Base-by-base conservation (phyloP, 2,329 filamentous ascomycete genomes). In the Shiraia sp. region DNA sequence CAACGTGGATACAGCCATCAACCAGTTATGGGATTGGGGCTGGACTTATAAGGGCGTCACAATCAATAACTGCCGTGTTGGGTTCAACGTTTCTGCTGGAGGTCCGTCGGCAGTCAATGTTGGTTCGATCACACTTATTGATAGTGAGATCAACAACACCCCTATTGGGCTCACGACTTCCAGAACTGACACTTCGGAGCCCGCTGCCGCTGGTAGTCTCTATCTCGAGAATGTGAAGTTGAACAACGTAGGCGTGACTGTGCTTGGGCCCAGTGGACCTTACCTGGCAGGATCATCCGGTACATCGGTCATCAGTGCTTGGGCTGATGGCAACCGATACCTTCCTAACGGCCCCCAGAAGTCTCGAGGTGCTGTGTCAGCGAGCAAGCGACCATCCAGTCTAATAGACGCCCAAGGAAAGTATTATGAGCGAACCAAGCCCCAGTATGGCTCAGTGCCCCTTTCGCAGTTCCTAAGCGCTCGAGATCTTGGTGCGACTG, bases 181-280 rank as follows among this genome's bases (percentile, higher is more conserved):
- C 1, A 73, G 73, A 49, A 65, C 66, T n/a, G 51, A 66, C 8
- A 65, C 60, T 27, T 73, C 70, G 17, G 66, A 74, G 22, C 74
- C 73, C 5, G 65, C 65, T 5, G 70, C 70, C 19, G 76, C 70
- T 27, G 76, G 75, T n/a, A 75, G 71, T 38, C 40, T 83, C 23
- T 75, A 82, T 10, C 44, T 83, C 25, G 80, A 83, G 49, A 82
- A 82, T 37, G 67, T 82, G 91, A 53, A 65, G 9, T 61, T 83
- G 12, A 68, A 69, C 19, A 79, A 80, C 40, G 77, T 80, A 4
- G 65, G 36, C 3, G 44, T 49, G 10, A 55, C 60, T 25, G 47
- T 69, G 12, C 31, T 45, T 14, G 58, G 56, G 4, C 47, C 53
- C 2, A 56, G 61, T 10, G 49, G 51, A 14, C 57, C 57, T 13